Evolutionary conservation across 164 flowering plant genomes (phyloP).

Genomic region (Stephania japonica): DNA sequence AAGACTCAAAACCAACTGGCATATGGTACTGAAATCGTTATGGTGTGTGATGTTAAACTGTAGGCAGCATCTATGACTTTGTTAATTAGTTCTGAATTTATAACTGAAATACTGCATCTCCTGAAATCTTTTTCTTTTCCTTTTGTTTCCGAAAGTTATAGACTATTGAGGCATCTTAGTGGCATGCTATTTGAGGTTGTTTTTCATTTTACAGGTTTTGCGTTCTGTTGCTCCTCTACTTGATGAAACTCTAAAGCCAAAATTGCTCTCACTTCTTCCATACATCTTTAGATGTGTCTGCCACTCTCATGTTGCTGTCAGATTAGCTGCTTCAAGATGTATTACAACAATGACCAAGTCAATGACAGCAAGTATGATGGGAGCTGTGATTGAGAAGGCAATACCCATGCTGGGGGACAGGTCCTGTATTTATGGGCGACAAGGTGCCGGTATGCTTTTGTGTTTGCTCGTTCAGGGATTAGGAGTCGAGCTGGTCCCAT

Average conservation of each 20-base stretch:
- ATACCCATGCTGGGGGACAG: constrained; percentile 79
- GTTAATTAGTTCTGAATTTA: too few species aligned
- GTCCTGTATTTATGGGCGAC: constrained; percentile 70
- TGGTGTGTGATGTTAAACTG: background rate
- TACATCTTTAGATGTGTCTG: constrained; percentile 78
- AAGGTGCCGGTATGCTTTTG: constrained; percentile 97
- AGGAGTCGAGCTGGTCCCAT: constrained; percentile 82
- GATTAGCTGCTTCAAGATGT: constrained; percentile 95
- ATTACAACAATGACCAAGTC: constrained; percentile 90
- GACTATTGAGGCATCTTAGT: background rate
- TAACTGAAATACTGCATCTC: too few species aligned
- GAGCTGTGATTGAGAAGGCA: constrained; percentile 64
- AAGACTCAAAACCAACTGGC: background rate
- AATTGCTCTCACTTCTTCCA: constrained; percentile 74
- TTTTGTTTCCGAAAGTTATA: background rate
- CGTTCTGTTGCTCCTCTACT: constrained; percentile 79
- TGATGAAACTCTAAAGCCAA: constrained; percentile 50
- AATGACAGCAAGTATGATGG: constrained; percentile 72
- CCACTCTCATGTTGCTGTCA: constrained; percentile 86
- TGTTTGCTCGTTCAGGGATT: constrained; percentile 85
- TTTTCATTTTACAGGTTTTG: constrained; percentile 46
- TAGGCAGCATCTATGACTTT: background rate
- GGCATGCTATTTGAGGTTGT: background rate
- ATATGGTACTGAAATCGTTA: background rate
- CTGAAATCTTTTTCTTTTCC: background rate